A percentile compares a stretch with the other conserved stretches of the same genome.
phyloP scores from a whole-genome alignment of 2,329 filamentous ascomycete genomes.

The Didymella sp. region DNA sequence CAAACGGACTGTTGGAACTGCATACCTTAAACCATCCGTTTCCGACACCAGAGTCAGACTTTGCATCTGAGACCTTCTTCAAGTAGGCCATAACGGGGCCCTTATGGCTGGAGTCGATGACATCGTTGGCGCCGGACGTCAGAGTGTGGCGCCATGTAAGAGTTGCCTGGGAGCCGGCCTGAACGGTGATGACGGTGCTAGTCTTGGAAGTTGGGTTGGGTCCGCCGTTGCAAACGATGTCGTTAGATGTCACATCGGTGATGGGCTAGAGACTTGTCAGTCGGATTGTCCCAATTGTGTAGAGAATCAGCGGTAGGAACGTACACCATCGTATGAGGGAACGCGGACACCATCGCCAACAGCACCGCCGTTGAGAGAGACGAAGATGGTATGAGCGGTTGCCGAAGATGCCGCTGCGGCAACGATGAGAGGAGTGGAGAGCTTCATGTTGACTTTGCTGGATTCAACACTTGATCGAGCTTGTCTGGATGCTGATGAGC shows the following conservation, averaged over 20 bases:
- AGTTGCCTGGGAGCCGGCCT: constrained; percentile 58
- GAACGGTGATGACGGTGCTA: constrained; percentile 49
- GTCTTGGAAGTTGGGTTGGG: constrained; percentile 56
- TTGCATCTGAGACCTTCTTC: constrained; percentile 62
- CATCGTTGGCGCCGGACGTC: constrained; percentile 55
- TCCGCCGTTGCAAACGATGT: constrained; percentile 65
- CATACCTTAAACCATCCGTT: constrained; percentile 32
- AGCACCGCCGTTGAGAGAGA: constrained; percentile 56
- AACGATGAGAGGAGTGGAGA: constrained; percentile 34
- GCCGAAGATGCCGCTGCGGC: constrained; percentile 45
- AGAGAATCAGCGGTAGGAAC: not conserved
- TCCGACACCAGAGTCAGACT: constrained; percentile 40
- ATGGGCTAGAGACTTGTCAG: constrained; percentile 56
- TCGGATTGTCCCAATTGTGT: not conserved
- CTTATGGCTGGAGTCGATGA: constrained; percentile 64
- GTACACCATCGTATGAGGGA: constrained; percentile 50
- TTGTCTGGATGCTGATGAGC: constrained; percentile 1
- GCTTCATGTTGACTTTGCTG: constrained; percentile 32
- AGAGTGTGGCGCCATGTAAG: constrained; percentile 67
- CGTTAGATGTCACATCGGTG: constrained; percentile 61
- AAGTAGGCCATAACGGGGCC: constrained; percentile 65
- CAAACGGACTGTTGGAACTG: not conserved
- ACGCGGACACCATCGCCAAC: constrained; percentile 61
- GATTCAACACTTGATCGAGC: not conserved
- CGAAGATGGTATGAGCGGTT: constrained; percentile 60